Conservation (phyloP, 345 rosid genomes). For the Odontarrhena argentea region DNA sequence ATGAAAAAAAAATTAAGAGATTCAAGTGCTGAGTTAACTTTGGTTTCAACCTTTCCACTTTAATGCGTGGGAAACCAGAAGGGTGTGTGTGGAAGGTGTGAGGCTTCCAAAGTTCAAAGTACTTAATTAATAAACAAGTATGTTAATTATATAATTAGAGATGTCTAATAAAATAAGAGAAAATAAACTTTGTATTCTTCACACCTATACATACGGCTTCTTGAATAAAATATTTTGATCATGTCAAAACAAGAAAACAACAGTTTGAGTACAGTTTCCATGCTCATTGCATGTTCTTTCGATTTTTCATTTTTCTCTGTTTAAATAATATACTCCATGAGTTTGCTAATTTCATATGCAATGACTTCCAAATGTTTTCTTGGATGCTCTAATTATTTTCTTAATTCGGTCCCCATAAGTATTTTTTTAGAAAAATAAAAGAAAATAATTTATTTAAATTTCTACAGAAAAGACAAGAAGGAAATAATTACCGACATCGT, state of each 20-base stretch:
- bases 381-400: constrained; percentile 21
- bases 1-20: not conserved
- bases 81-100: constrained; percentile 25
- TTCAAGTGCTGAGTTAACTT: constrained; percentile 17
- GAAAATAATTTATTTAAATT: not conserved
- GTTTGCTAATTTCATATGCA: constrained; percentile 25
- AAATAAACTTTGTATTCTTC: not conserved
- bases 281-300: constrained; percentile 31
- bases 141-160: not conserved
- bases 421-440: not conserved
- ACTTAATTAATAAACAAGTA: not conserved
- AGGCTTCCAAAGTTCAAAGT: constrained; percentile 37
- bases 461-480: not conserved
- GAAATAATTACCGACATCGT: constrained; percentile 9
- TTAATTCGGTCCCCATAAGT: not conserved
- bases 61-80: constrained; percentile 45
- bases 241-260: constrained; percentile 20
- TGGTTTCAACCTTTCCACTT: constrained; percentile 18
- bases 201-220: not conserved
- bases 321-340: not conserved
- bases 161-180: too few relatives aligned
- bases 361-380: constrained; percentile 37
- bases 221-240: not conserved
- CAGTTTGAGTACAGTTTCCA: constrained; percentile 19
- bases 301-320: not conserved